phyloP scores from a whole-genome alignment of 495 filamentous ascomycete genomes.

The Lineolata rhizophorae region DNA sequence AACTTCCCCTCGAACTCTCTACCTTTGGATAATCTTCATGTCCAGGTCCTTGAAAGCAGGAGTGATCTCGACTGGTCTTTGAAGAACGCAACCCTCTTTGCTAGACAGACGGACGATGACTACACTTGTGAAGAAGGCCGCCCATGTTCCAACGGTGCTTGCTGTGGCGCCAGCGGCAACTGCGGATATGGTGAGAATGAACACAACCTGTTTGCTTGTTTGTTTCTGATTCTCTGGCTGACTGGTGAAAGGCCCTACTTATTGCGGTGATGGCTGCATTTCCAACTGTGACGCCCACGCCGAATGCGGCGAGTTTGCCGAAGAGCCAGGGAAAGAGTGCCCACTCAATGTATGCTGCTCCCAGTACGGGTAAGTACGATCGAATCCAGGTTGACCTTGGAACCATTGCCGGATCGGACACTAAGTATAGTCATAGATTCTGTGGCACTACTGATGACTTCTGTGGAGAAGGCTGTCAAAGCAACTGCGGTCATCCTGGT shows the following conservation, averaged over 20 bases:
- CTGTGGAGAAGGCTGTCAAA: conserved; percentile 1
- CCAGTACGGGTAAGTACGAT: conserved; percentile 2
- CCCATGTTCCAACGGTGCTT: background rate
- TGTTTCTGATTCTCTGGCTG: background rate
- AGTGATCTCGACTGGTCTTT: too few relatives aligned
- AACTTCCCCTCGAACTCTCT: too few relatives aligned
- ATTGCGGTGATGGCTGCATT: conserved; percentile 1
- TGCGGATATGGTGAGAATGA: background rate
- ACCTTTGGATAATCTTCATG: too few relatives aligned
- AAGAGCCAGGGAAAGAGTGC: conserved; percentile 1
- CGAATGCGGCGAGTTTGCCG: conserved; percentile 1
- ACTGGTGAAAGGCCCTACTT: background rate
- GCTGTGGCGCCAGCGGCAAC: background rate
- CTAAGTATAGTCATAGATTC: too few relatives aligned
- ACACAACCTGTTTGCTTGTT: background rate
- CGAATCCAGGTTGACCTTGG: too few relatives aligned
- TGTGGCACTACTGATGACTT: conserved; percentile 3
- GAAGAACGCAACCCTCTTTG: too few relatives aligned
- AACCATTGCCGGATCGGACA: too few relatives aligned
- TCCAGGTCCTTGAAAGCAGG: too few relatives aligned
- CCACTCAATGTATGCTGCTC: conserved; percentile 6
- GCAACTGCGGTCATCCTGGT: background rate
- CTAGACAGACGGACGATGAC: too few relatives aligned
- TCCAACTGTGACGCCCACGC: conserved; percentile 2
- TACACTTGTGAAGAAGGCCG: background rate